Evolutionary conservation across 805 yeast genomes (phyloP), one percentile per base, ranked within the genome.

Genomic region (Lachancea cidri): DNA sequence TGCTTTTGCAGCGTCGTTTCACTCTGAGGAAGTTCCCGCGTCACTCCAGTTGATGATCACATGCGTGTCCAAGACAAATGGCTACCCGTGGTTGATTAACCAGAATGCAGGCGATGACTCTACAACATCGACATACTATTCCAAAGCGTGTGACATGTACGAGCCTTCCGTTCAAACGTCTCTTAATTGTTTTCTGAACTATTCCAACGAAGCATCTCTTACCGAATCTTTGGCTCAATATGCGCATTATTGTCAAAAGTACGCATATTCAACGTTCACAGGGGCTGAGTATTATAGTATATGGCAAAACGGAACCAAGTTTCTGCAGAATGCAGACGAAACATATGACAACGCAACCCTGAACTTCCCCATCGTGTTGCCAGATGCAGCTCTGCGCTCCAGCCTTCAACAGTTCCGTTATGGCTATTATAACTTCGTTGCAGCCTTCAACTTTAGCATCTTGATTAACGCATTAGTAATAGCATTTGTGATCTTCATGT

Each of bases 91-190:
- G 44, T 14, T 31, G 16, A 18, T 18, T 11, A 17, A 24, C 8
- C 35, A 36, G 6, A 8, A 29, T 14, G 39, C 24, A 7, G 18
- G 25, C 3, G 36, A 24, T 3, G 17, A 32, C n/a, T 29, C 44
- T 2, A 7, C 8, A n/a, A 7, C 6, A 13, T 11, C 32, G n/a
- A n/a, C n/a, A 24, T 44, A 22, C 20, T 44, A 39, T 32, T 22
- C 24, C 7, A 34, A 33, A 27, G 41, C 43, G 18, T 44, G 47
- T 31, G 47, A 43, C 18, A 16, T 16, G 25, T 44, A 37, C 20
- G 22, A 34, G 16, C 47, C 47, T 4, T 44, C n/a, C 17, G 38
- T 35, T 24, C 47, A 44, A 27, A 44, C 47, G 4, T 32, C 38
- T 5, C 38, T 40, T 37, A 20, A 40, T 7, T 44, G 44, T 37